Evolutionary conservation across 2,329 filamentous ascomycete genomes (phyloP).

Genomic region (Ceratocystis cubensis): DNA sequence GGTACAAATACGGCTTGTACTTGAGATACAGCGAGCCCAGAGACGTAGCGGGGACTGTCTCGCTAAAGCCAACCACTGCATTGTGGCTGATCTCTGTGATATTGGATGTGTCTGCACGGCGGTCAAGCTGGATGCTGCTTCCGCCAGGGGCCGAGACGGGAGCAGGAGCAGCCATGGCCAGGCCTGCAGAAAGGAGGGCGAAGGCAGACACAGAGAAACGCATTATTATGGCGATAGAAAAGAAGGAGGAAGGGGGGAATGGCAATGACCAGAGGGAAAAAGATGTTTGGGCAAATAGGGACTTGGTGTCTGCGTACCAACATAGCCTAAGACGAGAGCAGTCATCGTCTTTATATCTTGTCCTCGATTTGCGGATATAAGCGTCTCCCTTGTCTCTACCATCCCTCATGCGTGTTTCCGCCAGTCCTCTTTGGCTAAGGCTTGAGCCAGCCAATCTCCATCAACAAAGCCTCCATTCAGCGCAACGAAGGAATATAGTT

Average conservation of each 20-base stretch:
- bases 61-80: slow-evolving; percentile 27
- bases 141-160: not conserved
- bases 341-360: not conserved
- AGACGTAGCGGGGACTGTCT: slow-evolving; percentile 27
- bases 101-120: slow-evolving; percentile 19
- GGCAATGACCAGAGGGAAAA: not conserved
- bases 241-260: not conserved
- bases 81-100: slow-evolving; percentile 25
- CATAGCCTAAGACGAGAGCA: not conserved
- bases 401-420: not conserved
- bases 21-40: slow-evolving; percentile 27
- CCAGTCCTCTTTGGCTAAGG: not conserved
- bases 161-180: slow-evolving; percentile 12
- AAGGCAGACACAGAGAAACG: slow-evolving; percentile 2
- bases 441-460: not conserved
- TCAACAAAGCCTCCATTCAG: not conserved
- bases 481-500: not conserved
- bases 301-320: not conserved
- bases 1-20: slow-evolving; percentile 29
- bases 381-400: not conserved
- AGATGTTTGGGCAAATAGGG: not conserved
- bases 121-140: slow-evolving; percentile 9
- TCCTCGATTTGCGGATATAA: not conserved
- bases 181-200: slow-evolving; percentile 7
- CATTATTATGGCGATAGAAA: slow-evolving; percentile 12